A percentile compares a stretch with the other conserved stretches of the same genome.
Conservation (phyloP, 305 asterid genomes). For the Fraxinus sp. region DNA sequence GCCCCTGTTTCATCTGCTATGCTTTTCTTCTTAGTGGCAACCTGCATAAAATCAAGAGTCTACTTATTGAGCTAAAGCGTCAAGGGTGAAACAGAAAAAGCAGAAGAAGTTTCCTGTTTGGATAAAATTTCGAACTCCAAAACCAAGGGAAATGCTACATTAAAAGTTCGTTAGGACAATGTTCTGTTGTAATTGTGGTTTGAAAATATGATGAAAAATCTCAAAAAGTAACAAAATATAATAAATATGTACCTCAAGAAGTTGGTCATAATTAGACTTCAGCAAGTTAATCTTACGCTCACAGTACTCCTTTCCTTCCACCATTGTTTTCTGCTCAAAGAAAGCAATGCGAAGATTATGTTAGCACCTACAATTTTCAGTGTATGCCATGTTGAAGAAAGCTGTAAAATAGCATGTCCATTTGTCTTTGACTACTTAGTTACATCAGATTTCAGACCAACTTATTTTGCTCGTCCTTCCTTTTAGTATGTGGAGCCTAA, state of each 20-base stretch:
- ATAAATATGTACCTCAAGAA: constrained; percentile 70
- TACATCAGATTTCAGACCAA: background rate
- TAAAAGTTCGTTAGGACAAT: background rate
- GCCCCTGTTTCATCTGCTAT: constrained; percentile 68
- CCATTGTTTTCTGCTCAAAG: constrained; percentile 74
- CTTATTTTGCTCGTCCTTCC: background rate
- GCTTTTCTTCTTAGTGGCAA: constrained; percentile 72
- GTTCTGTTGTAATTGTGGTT: background rate
- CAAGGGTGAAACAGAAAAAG: constrained; percentile 14
- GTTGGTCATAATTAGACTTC: constrained; percentile 90
- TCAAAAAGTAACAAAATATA: background rate
- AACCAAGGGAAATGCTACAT: background rate
- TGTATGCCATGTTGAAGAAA: background rate
- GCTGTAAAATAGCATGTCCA: background rate
- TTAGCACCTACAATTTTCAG: constrained; percentile 2
- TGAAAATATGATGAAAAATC: background rate
- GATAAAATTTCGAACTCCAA: background rate
- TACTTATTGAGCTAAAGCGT: background rate
- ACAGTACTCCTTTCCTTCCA: constrained; percentile 85
- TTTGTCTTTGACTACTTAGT: background rate
- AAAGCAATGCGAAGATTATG: constrained; percentile 12
- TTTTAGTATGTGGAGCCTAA: background rate
- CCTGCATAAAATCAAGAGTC: constrained; percentile 45
- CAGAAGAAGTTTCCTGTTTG: background rate
- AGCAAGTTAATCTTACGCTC: constrained; percentile 84